Evolutionary conservation across 176 grass and related monocot genomes (phyloP), one percentile per base, ranked within the genome.

Genomic region (Paspalum vaginatum): DNA sequence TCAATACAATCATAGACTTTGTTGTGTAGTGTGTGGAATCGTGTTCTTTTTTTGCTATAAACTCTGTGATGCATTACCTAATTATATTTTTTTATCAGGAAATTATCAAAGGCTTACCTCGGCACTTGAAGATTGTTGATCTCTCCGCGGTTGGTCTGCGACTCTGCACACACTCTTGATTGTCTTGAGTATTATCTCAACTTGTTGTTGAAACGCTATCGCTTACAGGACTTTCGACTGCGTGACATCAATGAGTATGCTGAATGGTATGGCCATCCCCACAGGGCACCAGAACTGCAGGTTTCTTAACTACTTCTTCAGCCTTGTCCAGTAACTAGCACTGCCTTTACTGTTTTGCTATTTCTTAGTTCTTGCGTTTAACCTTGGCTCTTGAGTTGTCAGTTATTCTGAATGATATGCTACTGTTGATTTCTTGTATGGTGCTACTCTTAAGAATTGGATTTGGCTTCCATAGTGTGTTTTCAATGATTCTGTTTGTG

Each of bases 241-340:
- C 87, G 71, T 26, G 84, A 93, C 62, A 91, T 95, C 47, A 70
- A 90, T 83, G 90, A 93, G 70, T 99, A 99, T 5, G 92, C 87
- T 77, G 86, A 99, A 47, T 99, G 96, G 96, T 99, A 99, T 80
- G 96, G 92, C 27, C 86, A 94, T 83, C 80, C 90, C 62, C 96
- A 99, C 60, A 90, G 82, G 88, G 96, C 96, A 93, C 92, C 93
- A 6, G 90, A 93, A 76, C 83, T 99, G 65, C 92, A 99, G 86
- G 96, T 91, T 70, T 78, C 48, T 66, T 65, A 24, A 64, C 43
- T 59, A 58, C 27, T 53, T 76, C 26, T 68, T 68, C 60, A 52
- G 8, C 77, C 11, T 74, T 78, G 48, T 17, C 56, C 17, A 42
- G 13, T 77, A 78, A 72, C 38, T 48, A 51, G 2, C 25, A 17